These are phyloP conservation scores for Laguncularia racemosa DNA, from an alignment of 345 rosid species.

Conservation along the genomic window DNA sequence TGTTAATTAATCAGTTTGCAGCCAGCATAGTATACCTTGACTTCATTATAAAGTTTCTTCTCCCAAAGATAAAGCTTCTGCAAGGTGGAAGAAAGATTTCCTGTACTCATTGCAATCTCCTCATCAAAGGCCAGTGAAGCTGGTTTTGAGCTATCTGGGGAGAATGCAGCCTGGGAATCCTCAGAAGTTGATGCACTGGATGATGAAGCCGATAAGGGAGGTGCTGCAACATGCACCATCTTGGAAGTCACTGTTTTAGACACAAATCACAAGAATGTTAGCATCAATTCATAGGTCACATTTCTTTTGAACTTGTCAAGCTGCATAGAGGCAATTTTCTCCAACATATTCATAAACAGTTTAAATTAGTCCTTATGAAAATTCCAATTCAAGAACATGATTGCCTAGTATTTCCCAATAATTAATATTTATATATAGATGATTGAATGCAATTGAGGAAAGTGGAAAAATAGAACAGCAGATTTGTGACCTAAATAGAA, in stretches of 20 bases:
- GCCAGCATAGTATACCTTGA: slow-evolving; percentile 47
- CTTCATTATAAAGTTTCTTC: slow-evolving; percentile 88
- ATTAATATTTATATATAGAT: no score
- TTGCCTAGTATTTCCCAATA: no score
- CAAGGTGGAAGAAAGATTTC: slow-evolving; percentile 83
- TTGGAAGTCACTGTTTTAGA: slow-evolving; percentile 1
- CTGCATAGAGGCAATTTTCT: no score
- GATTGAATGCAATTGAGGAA: no score
- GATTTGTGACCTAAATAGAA: no score
- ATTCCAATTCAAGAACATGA: no score
- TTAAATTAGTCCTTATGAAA: no score
- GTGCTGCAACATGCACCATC: slow-evolving; percentile 8
- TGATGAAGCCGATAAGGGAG: slow-evolving; percentile 5
- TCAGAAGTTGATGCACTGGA: slow-evolving; percentile 3
- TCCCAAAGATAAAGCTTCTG: slow-evolving; percentile 88
- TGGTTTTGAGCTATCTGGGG: slow-evolving; percentile 5
- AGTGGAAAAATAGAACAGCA: no score
- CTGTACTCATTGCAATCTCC: slow-evolving; percentile 58
- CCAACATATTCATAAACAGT: no score
- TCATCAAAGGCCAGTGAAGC: slow-evolving; percentile 28
- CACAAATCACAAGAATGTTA: no score
- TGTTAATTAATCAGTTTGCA: no score
- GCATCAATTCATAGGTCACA: no score
- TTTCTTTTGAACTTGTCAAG: not conserved
- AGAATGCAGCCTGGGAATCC: slow-evolving; percentile 1